Evolutionary conservation across 257 asterid genomes (phyloP), one percentile per base, ranked within the genome.

Genomic region (Ilex aquifolium): DNA sequence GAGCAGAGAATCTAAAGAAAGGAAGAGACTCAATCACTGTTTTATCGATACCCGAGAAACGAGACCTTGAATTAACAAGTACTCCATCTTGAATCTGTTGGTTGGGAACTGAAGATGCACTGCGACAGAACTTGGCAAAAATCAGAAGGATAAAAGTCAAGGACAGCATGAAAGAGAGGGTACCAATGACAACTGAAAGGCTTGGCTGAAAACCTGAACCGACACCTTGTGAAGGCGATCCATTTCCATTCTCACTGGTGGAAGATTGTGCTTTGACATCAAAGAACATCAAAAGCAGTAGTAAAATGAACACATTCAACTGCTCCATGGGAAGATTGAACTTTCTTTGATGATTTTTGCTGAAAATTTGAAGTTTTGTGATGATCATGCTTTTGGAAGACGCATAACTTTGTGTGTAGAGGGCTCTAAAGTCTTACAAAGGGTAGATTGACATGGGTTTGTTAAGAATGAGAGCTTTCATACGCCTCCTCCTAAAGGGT

Each of bases 81-180:
- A 21, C 27, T 32, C 61, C 69, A 1, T 16, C 56, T 0, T 72
- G 79, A 7, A 53, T 50, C 17, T 65, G 80, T 6, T 14, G 60
- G 16, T 50, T 59, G 3, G 53, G 27, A 4, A 55, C 49, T 48
- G 2, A 44, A 44, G 51, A 42, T 13, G 60, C 5, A 4, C 46
- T 36, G 29, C 60, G 67, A 13, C 83, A 85, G 77, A 83, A 85
- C 58, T 88, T 91, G 10, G 97, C 95, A 60, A 86, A 89, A 15
- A 91, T 77, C 27, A 91, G 81, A 29, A 91, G 91, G 62, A 85
- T 27, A 56, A 88, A 80, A 46, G 97, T 85, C 31, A 87, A 40
- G 13, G 84, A 68, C 53, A 91, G 82, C 88, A 87, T 83, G 62
- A 87, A 69, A 7, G 87, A 63, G 0, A 91, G 82, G 49, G 87